Evolutionary conservation across 768 basidiomycete genomes (phyloP).

Genomic region (Pleurotus ostreatus): DNA sequence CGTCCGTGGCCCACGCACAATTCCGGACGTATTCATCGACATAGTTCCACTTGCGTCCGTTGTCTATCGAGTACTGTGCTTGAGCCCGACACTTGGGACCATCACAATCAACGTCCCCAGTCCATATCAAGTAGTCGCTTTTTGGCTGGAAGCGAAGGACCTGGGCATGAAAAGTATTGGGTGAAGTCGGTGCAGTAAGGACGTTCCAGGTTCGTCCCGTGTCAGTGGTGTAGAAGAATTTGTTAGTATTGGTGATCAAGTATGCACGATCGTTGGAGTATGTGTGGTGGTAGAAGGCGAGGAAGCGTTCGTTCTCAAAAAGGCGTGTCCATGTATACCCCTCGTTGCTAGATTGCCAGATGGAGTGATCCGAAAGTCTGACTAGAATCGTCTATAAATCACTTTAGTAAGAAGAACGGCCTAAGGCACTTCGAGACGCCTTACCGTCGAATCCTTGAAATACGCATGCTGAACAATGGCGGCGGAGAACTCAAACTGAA

Average conservation of each 20-base stretch:
- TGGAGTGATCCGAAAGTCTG: constrained; percentile 65
- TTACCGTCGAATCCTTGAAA: constrained; percentile 75
- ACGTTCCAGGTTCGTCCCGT: constrained; percentile 69
- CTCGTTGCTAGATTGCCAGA: constrained; percentile 96
- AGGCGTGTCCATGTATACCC: constrained; percentile 87
- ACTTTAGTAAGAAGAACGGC: constrained; percentile 7
- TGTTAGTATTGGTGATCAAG: constrained; percentile 67
- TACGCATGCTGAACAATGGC: constrained; percentile 75
- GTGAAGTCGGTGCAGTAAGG: constrained; percentile 55
- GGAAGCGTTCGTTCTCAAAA: constrained; percentile 56
- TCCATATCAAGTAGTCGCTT: constrained; percentile 87
- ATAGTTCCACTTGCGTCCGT: constrained; percentile 72
- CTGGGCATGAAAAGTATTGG: constrained; percentile 75
- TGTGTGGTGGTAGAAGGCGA: constrained; percentile 84
- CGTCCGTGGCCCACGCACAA: constrained; percentile 90
- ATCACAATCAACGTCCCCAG: constrained; percentile 68
- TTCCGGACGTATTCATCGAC: constrained; percentile 87
- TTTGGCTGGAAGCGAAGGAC: constrained; percentile 86
- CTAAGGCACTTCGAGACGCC: constrained; percentile 11
- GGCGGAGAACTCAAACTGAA: constrained; percentile 62
- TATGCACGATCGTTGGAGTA: constrained; percentile 82
- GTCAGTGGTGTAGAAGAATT: constrained; percentile 80
- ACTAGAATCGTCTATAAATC: constrained; percentile 70
- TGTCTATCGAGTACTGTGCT: constrained; percentile 69
- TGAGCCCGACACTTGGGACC: constrained; percentile 62